Evolutionary conservation across 352 stramenopile species (phyloP), one percentile per base, ranked within the genome.

Genomic region (Phytophthora capsici): DNA sequence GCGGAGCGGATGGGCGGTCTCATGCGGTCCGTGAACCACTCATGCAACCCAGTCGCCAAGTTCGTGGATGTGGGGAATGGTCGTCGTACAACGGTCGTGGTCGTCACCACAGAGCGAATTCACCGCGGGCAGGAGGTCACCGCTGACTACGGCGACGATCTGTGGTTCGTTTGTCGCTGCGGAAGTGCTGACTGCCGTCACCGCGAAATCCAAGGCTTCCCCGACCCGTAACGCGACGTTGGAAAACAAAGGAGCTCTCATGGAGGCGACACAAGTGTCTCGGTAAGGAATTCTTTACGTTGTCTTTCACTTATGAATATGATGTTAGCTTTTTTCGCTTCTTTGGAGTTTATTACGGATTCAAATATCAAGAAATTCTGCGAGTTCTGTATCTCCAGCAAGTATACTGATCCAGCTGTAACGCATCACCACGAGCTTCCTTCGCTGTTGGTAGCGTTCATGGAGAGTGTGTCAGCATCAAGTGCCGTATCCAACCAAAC

Each of bases 281-380:
- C n/a, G n/a, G n/a, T n/a, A n/a, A n/a, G n/a, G n/a, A n/a, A n/a
- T n/a, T n/a, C n/a, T n/a, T n/a, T n/a, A n/a, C n/a, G n/a, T n/a
- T n/a, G n/a, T n/a, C n/a, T n/a, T n/a, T n/a, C n/a, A n/a, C n/a
- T n/a, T n/a, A n/a, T n/a, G n/a, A n/a, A n/a, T n/a, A n/a, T n/a
- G n/a, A n/a, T n/a, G n/a, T n/a, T n/a, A n/a, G n/a, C n/a, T n/a
- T n/a, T n/a, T n/a, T n/a, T n/a, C n/a, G n/a, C n/a, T n/a, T n/a
- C n/a, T n/a, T n/a, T n/a, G n/a, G n/a, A n/a, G n/a, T n/a, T n/a
- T n/a, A n/a, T n/a, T n/a, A n/a, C n/a, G n/a, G n/a, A n/a, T n/a
- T n/a, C n/a, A n/a, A n/a, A n/a, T n/a, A n/a, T 59, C 9, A 60
- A 56, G 49, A 60, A 43, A 17, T 60, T 60, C 10, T 53, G 32